Conservation (phyloP, 139 green algal genomes). For the Astrephomene gubernaculifera region DNA sequence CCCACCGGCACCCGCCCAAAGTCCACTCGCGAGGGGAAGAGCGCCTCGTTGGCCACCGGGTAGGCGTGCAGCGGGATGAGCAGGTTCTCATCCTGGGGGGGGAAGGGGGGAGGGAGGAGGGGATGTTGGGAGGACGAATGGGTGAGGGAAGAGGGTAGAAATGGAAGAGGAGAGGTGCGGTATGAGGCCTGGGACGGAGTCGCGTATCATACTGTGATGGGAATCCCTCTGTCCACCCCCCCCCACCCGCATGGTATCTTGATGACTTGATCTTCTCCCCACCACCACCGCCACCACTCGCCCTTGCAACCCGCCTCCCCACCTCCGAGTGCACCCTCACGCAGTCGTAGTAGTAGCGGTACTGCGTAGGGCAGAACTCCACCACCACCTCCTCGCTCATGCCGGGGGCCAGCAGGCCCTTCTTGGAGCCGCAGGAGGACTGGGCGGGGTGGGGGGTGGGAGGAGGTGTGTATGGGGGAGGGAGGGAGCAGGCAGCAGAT, state of each 20-base stretch:
- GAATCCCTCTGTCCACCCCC: too few relatives aligned
- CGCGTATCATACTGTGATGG: too few relatives aligned
- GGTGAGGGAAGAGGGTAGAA: neutral
- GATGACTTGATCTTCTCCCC: too few relatives aligned
- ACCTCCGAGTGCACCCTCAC: constrained; percentile 70
- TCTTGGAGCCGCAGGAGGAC: constrained; percentile 61
- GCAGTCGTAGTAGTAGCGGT: constrained; percentile 76
- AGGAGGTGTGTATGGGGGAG: neutral
- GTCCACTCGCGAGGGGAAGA: constrained; percentile 68
- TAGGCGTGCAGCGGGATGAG: constrained; percentile 73
- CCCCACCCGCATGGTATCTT: too few relatives aligned
- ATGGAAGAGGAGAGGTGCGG: too few relatives aligned
- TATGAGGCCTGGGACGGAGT: too few relatives aligned
- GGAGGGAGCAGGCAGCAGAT: neutral
- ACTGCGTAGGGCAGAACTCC: constrained; percentile 67
- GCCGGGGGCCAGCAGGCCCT: constrained; percentile 65
- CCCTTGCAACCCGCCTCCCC: neutral
- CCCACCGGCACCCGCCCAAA: constrained; percentile 65
- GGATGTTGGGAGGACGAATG: neutral
- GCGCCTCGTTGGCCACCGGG: constrained; percentile 70
- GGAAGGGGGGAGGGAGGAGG: neutral
- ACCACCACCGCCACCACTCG: neutral
- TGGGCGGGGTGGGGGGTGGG: constrained; percentile 9
- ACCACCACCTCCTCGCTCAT: constrained; percentile 65
- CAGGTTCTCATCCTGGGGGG: constrained; percentile 65